Evolutionary conservation across 2,329 filamentous ascomycete genomes (phyloP).

Genomic region (Colletotrichum sp.): DNA sequence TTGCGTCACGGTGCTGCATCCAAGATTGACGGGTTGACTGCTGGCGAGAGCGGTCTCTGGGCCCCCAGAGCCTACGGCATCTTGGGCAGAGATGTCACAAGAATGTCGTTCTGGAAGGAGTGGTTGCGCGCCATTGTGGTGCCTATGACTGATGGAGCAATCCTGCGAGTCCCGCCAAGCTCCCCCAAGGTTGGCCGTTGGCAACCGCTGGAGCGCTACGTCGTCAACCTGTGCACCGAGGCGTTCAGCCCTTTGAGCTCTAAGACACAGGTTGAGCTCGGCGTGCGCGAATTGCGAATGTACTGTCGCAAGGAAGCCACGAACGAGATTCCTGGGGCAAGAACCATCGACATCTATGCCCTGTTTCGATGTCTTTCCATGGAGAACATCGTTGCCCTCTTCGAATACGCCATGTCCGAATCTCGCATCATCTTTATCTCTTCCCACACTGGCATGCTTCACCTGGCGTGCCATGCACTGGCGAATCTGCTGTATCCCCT

Average conservation of each 20-base stretch:
- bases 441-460: slow-evolving; percentile 94
- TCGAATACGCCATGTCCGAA: slow-evolving; percentile 92
- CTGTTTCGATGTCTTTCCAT: slow-evolving; percentile 90
- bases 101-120: slow-evolving; percentile 97
- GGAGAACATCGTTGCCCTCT: slow-evolving; percentile 88
- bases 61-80: slow-evolving; percentile 93
- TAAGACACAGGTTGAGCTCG: slow-evolving; percentile 93
- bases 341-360: slow-evolving; percentile 91
- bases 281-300: slow-evolving; percentile 85
- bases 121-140: slow-evolving; percentile 95
- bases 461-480: slow-evolving; percentile 89
- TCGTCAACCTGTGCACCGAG: slow-evolving; percentile 95
- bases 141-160: slow-evolving; percentile 88
- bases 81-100: slow-evolving; percentile 80
- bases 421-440: slow-evolving; percentile 96
- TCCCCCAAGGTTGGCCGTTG: slow-evolving; percentile 92
- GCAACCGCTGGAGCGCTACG: slow-evolving; percentile 96
- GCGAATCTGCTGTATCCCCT: slow-evolving; percentile 86
- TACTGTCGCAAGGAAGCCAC: slow-evolving; percentile 91
- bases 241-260: slow-evolving; percentile 91
- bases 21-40: slow-evolving; percentile 95
- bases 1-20: slow-evolving; percentile 93
- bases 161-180: slow-evolving; percentile 83
- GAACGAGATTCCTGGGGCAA: slow-evolving; percentile 92
- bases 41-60: slow-evolving; percentile 96